phyloP scores from a whole-genome alignment of 129 eudicot genomes.

The Tagetes erecta region DNA sequence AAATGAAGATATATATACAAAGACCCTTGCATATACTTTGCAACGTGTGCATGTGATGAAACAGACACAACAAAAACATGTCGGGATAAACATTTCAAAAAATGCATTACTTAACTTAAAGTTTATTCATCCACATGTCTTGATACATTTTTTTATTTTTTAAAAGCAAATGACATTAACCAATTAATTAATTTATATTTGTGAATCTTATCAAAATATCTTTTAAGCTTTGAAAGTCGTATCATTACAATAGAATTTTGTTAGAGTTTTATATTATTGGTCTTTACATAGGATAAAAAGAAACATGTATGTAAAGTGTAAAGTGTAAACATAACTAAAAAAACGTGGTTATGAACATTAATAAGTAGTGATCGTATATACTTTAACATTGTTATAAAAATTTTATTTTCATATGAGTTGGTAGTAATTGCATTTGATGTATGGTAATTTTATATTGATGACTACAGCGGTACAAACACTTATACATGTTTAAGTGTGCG shows the following conservation, averaged over 20 bases:
- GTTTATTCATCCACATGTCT: constrained; percentile 8
- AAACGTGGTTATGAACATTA: too few species aligned
- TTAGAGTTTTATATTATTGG: too few species aligned
- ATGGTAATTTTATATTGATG: too few species aligned
- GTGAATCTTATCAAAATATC: neutral
- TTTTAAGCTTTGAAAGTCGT: neutral
- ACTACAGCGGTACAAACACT: too few species aligned
- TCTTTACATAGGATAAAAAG: too few species aligned
- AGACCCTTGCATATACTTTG: constrained; percentile 24
- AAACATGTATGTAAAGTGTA: too few species aligned
- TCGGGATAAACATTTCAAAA: neutral
- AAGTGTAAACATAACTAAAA: too few species aligned
- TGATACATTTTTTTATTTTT: neutral
- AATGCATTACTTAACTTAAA: neutral
- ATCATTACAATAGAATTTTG: neutral
- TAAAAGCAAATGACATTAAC: neutral
- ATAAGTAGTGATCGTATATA: too few species aligned
- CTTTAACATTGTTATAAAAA: too few species aligned
- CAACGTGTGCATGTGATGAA: neutral
- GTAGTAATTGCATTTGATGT: too few species aligned
- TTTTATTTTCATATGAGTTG: too few species aligned
- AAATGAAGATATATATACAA: constrained; percentile 13
- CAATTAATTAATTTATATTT: neutral
- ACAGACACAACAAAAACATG: neutral
- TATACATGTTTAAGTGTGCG: too few species aligned